Evolutionary conservation across 345 rosid species (phyloP), one percentile per base, ranked within the genome.

Genomic region (Sapria himalayana): DNA sequence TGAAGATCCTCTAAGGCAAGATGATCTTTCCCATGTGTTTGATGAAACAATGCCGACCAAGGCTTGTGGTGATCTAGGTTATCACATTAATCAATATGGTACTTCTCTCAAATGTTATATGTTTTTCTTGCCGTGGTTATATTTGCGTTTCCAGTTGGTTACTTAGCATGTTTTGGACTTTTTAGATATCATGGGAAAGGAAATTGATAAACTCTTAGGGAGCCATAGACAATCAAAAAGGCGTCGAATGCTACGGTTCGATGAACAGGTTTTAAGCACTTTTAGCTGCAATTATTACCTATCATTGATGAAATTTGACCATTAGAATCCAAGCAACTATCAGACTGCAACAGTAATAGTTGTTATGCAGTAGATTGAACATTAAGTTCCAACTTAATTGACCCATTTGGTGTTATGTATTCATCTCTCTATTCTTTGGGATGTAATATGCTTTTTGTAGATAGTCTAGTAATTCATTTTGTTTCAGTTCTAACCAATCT

Each of bases 201-300:
- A 70, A 33, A 48, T 57, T 27, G 78, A 57, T 47, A 74, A 55
- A 45, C 43, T 14, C 7, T 64, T 52, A 55, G 86, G 68, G 57
- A 51, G 70, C 33, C 57, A 54, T 41, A 67, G 64, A 5, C 81
- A 73, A 52, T 29, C 66, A 33, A 91, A 91, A 63, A 67, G 99
- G 67, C 92, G 95, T 9, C 77, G 93, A 42, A 74, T 78, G 89
- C 61, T 91, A 53, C 93, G 73, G 5, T 91, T 84, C 45, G 92
- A 82, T 39, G 48, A 58, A 57, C 66, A 70, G 36, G 51, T 50
- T 22, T 34, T 15, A 18, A 84, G n/a, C n/a, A n/a, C n/a, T n/a
- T n/a, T n/a, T n/a, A n/a, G n/a, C n/a, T n/a, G n/a, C n/a, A n/a
- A n/a, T n/a, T n/a, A n/a, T n/a, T n/a, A n/a, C n/a, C n/a, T n/a